Base-by-base conservation (phyloP, 331 rosid species). In the Malus hybrid region DNA sequence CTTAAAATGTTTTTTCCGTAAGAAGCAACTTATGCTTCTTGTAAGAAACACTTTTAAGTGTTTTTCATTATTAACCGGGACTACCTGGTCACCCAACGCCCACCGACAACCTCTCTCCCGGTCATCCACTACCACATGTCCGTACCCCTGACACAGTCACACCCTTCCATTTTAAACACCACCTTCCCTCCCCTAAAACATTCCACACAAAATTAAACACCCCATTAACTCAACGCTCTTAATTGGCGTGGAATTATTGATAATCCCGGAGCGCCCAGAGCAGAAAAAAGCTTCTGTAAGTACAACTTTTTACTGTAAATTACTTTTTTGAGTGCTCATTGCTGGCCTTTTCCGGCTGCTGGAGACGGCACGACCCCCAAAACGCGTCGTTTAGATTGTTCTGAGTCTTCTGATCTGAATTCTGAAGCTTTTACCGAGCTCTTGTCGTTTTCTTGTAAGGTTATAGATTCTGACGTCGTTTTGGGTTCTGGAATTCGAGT, bases 91-190 rank as follows among this genome's bases (percentile, higher is more conserved):
- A 76, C 11, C 2, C 19, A n/a, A 13, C n/a, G 10, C 33, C 86
- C 88, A 86, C 92, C 90, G 92, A 88, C 92, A 86, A 65, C 75
- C 70, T 56, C 64, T 69, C 24, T 36, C 20, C 87, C 87, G 67
- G 87, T 86, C 54, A 48, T 75, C 61, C 20, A 61, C 31, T 29
- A 22, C 50, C 2, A 33, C 68, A 16, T 6, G 19, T 76, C 77
- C 77, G 73, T 63, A 32, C 72, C 4, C 27, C 33, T 8, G 5
- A 20, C 73, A 29, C 52, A 2, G 32, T 27, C 65, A 24, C 31
- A 36, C 44, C 13, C 31, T 36, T 36, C n/a, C 24, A 7, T 33
- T 64, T 64, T 64, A 64, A 64, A 64, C 33, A 22, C 24, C 42
- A 31, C 46, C 10, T 54, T 22, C 78, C 74, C 78, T 36, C 67